Evolutionary conservation across 805 yeast genomes (phyloP).

Genomic region (Brettanomyces bruxellensis): DNA sequence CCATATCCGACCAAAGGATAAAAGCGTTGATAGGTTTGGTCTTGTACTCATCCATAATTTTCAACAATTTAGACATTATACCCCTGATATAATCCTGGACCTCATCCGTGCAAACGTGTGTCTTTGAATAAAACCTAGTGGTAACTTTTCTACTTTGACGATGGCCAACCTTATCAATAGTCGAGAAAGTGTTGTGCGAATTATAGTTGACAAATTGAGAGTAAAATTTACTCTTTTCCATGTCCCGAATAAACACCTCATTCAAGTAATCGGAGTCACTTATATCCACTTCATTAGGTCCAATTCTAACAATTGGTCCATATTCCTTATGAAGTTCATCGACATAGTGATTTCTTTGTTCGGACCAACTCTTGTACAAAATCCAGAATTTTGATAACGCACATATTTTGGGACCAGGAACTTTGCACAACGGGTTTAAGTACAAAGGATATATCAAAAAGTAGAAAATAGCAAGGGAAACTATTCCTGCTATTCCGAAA

Average conservation of each 20-base stretch:
- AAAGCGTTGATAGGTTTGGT: slow-evolving; percentile 41
- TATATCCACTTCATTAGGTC: slow-evolving; percentile 55
- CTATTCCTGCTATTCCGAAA: neutral
- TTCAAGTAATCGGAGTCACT: slow-evolving; percentile 40
- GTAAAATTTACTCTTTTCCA: slow-evolving; percentile 51
- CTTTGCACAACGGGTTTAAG: slow-evolving; percentile 36
- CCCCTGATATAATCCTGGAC: slow-evolving; percentile 26
- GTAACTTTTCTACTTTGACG: slow-evolving; percentile 31
- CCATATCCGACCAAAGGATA: slow-evolving; percentile 57
- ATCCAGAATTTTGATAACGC: slow-evolving; percentile 35
- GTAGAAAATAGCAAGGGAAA: slow-evolving; percentile 4
- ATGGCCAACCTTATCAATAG: slow-evolving; percentile 41
- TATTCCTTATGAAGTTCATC: slow-evolving; percentile 43
- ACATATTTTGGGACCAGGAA: slow-evolving; percentile 54
- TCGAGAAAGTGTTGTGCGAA: slow-evolving; percentile 50
- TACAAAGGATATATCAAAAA: slow-evolving; percentile 35
- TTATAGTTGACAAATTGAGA: slow-evolving; percentile 52
- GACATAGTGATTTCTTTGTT: slow-evolving; percentile 40
- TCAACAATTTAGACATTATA: slow-evolving; percentile 24
- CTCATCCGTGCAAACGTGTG: slow-evolving; percentile 24
- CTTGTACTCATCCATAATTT: slow-evolving; percentile 13
- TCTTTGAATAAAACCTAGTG: slow-evolving; percentile 36
- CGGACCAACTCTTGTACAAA: slow-evolving; percentile 34
- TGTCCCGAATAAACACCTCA: slow-evolving; percentile 47
- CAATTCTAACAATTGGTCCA: slow-evolving; percentile 54